Conservation (phyloP, 148 eudicot genomes). For the Amaranthus cruentus region DNA sequence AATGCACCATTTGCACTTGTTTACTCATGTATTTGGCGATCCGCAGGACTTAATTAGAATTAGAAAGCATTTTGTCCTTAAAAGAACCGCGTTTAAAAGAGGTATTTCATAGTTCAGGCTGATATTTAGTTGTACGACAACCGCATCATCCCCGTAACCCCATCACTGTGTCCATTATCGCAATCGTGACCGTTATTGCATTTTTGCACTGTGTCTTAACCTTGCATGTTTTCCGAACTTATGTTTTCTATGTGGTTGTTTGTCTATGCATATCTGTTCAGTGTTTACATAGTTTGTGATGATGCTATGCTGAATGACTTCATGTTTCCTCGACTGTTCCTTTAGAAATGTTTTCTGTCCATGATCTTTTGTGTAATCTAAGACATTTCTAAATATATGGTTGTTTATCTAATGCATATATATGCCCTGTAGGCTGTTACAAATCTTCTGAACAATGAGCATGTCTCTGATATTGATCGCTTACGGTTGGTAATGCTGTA, state of each 20-base stretch:
- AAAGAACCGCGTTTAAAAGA: too few species aligned
- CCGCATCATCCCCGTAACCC: too few species aligned
- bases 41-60: too few species aligned
- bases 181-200: too few species aligned
- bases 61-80: too few species aligned
- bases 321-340: background rate
- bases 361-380: background rate
- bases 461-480: slow-evolving; percentile 86
- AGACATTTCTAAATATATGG: background rate
- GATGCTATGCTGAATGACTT: background rate
- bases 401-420: slow-evolving; percentile 4
- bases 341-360: background rate
- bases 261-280: background rate
- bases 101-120: too few species aligned
- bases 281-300: background rate
- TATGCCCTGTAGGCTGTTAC: slow-evolving; percentile 76
- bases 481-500: slow-evolving; percentile 90
- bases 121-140: too few species aligned
- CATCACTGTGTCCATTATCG: too few species aligned
- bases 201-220: background rate
- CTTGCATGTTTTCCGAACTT: background rate
- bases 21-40: too few species aligned
- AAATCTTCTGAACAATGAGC: slow-evolving; percentile 69
- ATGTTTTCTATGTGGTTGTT: background rate
- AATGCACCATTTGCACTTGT: too few species aligned